Conservation (phyloP, 192 early-diverging fungal species). For the Coemansia erecta region DNA sequence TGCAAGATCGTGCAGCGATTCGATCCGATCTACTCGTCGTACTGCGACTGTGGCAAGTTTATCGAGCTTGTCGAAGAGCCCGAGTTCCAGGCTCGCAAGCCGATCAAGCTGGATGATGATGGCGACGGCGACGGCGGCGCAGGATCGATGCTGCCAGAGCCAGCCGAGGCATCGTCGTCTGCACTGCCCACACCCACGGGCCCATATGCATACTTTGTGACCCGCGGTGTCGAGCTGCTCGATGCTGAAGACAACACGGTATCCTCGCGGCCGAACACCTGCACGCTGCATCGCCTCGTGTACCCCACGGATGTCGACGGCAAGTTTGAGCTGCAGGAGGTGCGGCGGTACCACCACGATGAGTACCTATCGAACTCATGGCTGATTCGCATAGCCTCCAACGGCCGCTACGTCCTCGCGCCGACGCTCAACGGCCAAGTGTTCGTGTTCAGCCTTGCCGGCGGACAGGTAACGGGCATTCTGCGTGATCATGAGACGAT, state of each 20-base stretch:
- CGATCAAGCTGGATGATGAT: conserved; percentile 37
- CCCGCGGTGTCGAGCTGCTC: conserved; percentile 85
- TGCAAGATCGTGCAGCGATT: conserved; percentile 59
- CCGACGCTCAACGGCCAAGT: conserved; percentile 88
- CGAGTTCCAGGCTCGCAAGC: conserved; percentile 37
- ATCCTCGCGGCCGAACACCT: conserved; percentile 82
- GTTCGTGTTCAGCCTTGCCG: conserved; percentile 77
- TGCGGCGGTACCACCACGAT: conserved; percentile 75
- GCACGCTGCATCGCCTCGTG: conserved; percentile 79
- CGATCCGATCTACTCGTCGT: conserved; percentile 78
- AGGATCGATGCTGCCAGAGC: conserved; percentile 1
- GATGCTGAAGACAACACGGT: conserved; percentile 72
- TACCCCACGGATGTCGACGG: conserved; percentile 72
- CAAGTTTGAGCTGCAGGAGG: conserved; percentile 72
- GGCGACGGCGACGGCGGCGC: conserved; percentile 8
- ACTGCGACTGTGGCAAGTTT: conserved; percentile 94
- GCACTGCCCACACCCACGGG: conserved; percentile 16
- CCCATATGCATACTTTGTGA: conserved; percentile 76
- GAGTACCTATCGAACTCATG: conserved; percentile 91
- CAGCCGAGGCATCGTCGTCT: background rate
- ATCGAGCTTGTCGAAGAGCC: conserved; percentile 68
- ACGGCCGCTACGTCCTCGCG: conserved; percentile 85
- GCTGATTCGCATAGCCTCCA: conserved; percentile 85
- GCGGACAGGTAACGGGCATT: conserved; percentile 72
- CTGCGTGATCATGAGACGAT: conserved; percentile 87